Base-by-base conservation (phyloP, 2,329 filamentous ascomycete genomes). In the Aspergillus candidus region DNA sequence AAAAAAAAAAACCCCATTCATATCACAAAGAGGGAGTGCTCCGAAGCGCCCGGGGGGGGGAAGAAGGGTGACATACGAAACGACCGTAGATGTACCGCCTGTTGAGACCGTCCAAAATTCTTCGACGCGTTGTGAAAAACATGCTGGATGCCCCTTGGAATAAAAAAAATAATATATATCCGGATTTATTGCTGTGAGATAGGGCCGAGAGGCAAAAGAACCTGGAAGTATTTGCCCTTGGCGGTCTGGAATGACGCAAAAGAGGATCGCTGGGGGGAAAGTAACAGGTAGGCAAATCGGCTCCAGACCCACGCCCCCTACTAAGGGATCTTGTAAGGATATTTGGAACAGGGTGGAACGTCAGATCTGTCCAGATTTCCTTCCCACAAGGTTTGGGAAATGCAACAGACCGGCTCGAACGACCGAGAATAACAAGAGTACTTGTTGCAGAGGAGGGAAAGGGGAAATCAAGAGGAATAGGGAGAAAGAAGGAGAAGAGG, bases 31-130 rank as follows among this genome's bases (percentile, higher is more conserved):
- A 27, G 18, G 4, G 18, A 18, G 18, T 3, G 14, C 15, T 5
- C 27, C 12, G 35, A 32, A 37, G 17, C 15, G 15, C 37, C 15
- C 14, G 36, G 38, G 38, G 35, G 30, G 30, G 6, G 15, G 14
- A 5, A 18, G 14, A 35, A 43, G 35, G 37, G 41, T 32, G 34
- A 62, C 65, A 42, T 61, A 70, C 67, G 62, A 70, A 53, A 44
- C 67, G 67, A 59, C 68, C 68, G 56, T 70, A 70, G 37, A 74
- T 69, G 53, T 74, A 74, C 55, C 67, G 63, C 49, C 64, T 60
- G 47, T 74, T 73, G 44, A 74, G 56, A 50, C 63, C 67, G 58
- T 71, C 63, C 35, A 73, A 57, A 40, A 70, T 59, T 57, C 62
- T 67, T 44, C 64, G 63, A 50, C 68, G 69, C 46, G 61, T 55